Evolutionary conservation across 2,329 filamentous ascomycete species (phyloP).

Genomic region (Sclerotinia nivalis): DNA sequence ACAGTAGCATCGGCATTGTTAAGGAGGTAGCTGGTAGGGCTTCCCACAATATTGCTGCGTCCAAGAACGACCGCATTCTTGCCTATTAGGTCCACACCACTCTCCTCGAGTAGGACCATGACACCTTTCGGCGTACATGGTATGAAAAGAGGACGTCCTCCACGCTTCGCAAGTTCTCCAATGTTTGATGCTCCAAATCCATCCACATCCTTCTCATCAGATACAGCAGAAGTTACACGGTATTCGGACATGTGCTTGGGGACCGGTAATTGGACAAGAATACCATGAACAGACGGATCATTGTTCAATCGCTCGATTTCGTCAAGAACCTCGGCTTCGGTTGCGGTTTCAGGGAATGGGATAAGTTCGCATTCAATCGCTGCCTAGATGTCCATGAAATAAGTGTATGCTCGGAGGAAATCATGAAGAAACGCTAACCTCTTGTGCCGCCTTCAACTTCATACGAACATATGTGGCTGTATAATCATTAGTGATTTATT

Average conservation of each 20-base stretch:
- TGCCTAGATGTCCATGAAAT: conserved; percentile 56
- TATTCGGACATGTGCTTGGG: conserved; percentile 91
- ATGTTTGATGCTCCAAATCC: conserved; percentile 94
- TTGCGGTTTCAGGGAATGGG: conserved; percentile 78
- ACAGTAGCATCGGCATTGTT: conserved; percentile 97
- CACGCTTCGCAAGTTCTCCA: conserved; percentile 93
- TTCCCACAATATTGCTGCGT: conserved; percentile 95
- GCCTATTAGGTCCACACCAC: conserved; percentile 78
- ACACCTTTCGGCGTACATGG: conserved; percentile 97
- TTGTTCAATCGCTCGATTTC: conserved; percentile 82
- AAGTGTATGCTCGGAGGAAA: conserved; percentile 11
- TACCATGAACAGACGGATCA: conserved; percentile 81
- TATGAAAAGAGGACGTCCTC: conserved; percentile 83
- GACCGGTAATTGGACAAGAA: conserved; percentile 90
- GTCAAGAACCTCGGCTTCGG: conserved; percentile 82
- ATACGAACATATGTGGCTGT: conserved; percentile 97
- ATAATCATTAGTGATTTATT: conserved; percentile 12
- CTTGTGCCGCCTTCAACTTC: conserved; percentile 96
- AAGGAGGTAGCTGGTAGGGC: conserved; percentile 91
- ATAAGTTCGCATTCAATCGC: conserved; percentile 86
- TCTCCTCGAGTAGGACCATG: conserved; percentile 86
- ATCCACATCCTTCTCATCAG: conserved; percentile 95
- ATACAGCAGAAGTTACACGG: conserved; percentile 82
- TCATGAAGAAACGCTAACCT: conserved; percentile 55
- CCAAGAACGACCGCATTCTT: conserved; percentile 95